Percentiles rank a stretch among this genome's conserved stretches.
These are phyloP conservation scores for Malassezia brasiliensis DNA, from an alignment of 1,284 basidiomycete species.

Conservation along the genomic window DNA sequence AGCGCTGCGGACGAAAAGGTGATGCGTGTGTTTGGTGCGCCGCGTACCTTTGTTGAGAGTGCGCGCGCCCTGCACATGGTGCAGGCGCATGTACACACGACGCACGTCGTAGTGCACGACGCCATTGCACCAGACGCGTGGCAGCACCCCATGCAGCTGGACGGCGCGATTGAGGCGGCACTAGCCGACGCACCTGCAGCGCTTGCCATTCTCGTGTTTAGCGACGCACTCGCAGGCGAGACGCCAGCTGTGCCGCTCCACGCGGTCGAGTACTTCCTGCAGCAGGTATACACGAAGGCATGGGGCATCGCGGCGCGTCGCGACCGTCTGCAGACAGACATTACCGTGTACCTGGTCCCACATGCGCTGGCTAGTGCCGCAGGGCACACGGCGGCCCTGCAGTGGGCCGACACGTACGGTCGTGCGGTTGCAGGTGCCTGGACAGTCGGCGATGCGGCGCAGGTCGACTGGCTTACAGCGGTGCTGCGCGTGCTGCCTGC, in stretches of 20 bases:
- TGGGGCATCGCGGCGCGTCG: conserved; percentile 32
- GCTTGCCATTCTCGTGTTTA: conserved; percentile 13
- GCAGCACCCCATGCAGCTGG: background rate
- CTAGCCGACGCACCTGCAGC: background rate
- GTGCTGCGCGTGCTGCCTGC: background rate
- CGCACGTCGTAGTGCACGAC: conserved; percentile 8
- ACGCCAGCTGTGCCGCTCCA: conserved; percentile 16
- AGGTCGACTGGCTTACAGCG: background rate
- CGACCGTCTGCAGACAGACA: conserved; percentile 25
- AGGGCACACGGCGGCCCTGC: background rate
- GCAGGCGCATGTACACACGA: background rate
- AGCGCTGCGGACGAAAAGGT: conserved; percentile 47
- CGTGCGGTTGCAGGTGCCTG: background rate
- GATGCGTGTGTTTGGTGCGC: conserved; percentile 41
- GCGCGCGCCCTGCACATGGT: background rate
- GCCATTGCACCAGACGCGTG: background rate
- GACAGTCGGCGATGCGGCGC: background rate
- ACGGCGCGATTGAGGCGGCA: background rate
- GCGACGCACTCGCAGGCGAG: conserved; percentile 1
- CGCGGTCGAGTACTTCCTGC: conserved; percentile 33
- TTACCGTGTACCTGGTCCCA: conserved; percentile 31
- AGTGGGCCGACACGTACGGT: conserved; percentile 2
- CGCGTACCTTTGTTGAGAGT: conserved; percentile 34
- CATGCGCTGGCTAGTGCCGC: background rate
- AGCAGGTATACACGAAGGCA: conserved; percentile 34